A percentile compares a stretch with the other conserved stretches of the same genome.
Conservation (phyloP, 371 early-diverging fungal species). For the Mortierella sp. region DNA sequence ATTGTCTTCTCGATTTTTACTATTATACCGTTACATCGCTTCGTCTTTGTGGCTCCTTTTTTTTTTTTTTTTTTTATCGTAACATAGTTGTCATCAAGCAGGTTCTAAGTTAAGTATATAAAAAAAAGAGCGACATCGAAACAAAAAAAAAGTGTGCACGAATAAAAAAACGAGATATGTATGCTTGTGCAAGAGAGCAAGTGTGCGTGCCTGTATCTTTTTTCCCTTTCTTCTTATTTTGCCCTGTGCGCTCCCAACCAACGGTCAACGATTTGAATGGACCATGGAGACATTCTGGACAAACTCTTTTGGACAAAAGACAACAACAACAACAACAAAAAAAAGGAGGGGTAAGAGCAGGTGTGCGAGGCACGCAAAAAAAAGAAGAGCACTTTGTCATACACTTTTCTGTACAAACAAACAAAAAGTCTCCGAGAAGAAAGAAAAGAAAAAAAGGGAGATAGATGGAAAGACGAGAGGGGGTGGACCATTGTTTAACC, state of each 20-base stretch:
- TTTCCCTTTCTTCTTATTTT: background rate
- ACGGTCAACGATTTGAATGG: background rate
- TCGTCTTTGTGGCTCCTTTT: background rate
- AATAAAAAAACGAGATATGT: background rate
- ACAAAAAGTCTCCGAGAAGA: conserved; percentile 18
- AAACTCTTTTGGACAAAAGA: background rate
- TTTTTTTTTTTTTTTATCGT: background rate
- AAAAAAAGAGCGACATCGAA: background rate
- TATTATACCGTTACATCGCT: background rate
- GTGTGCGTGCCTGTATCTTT: background rate
- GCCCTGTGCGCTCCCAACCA: background rate
- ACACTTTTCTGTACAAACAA: background rate
- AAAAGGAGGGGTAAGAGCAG: background rate
- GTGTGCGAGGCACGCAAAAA: background rate
- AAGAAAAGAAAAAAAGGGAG: background rate
- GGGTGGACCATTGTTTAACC: background rate
- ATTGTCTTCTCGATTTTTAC: background rate
- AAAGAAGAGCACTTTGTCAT: conserved; percentile 9
- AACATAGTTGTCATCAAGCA: background rate
- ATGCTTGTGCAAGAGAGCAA: background rate
- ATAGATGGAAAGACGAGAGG: background rate
- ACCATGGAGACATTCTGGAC: background rate
- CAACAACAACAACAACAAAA: background rate
- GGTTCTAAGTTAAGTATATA: background rate
- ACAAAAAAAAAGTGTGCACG: background rate